phyloP scores from a whole-genome alignment of 768 basidiomycete species.

The Flagelloscypha sp. region DNA sequence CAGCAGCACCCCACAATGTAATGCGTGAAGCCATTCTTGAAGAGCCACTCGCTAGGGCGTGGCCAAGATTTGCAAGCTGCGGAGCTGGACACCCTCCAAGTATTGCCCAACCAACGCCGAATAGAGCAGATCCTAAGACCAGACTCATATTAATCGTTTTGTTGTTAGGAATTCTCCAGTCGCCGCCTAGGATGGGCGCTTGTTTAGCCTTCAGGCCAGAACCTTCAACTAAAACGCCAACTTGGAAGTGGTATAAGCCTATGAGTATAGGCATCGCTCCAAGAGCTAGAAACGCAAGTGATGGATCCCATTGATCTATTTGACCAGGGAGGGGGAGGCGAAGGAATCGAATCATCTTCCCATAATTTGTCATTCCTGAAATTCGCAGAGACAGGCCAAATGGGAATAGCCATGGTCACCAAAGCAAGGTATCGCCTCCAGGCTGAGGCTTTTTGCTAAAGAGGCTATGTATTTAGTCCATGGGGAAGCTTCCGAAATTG shows the following conservation, averaged over 20 bases:
- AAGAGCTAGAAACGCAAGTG: conserved; percentile 43
- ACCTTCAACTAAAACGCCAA: too few species aligned
- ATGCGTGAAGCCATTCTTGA: conserved; percentile 23
- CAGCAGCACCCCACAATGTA: conserved; percentile 35
- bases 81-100: conserved; percentile 58
- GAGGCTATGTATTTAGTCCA: too few species aligned
- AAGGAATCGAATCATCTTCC: conserved; percentile 44
- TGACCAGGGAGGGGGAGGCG: conserved; percentile 39
- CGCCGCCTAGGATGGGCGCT: conserved; percentile 33
- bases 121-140: conserved; percentile 42
- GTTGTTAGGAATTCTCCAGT: conserved; percentile 32
- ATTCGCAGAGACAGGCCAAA: conserved; percentile 49
- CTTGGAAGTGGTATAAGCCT: conserved; percentile 35
- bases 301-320: conserved; percentile 48
- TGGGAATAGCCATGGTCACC: conserved; percentile 34
- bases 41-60: conserved; percentile 31
- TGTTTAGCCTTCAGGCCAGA: conserved; percentile 20
- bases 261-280: conserved; percentile 42
- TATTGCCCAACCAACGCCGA: conserved; percentile 58
- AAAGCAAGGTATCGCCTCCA: conserved; percentile 31
- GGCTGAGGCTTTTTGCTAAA: conserved; percentile 6
- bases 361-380: conserved; percentile 42
- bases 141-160: conserved; percentile 37
- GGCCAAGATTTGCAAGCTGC: conserved; percentile 52
- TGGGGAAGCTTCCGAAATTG: too few species aligned